These are phyloP conservation scores for Thelephora terrestris DNA, from an alignment of 1,284 basidiomycete species.

Conservation along the genomic window DNA sequence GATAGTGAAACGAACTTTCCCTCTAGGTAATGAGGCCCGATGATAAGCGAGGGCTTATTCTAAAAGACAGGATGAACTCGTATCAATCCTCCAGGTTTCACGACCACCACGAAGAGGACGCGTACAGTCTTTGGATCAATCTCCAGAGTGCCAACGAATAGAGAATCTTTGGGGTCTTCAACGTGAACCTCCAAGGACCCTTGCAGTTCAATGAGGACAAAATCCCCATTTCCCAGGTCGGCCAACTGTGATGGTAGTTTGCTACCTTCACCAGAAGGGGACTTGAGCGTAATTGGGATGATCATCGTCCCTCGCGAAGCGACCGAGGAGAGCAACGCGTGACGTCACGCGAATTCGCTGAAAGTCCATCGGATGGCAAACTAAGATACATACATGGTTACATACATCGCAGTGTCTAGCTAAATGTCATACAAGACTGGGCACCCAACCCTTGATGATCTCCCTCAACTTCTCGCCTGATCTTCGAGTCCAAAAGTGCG, in stretches of 20 bases:
- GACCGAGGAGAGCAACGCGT: too few relatives aligned
- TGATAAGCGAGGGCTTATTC: slow-evolving; percentile 70
- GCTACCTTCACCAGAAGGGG: slow-evolving; percentile 16
- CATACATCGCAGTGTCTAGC: too few relatives aligned
- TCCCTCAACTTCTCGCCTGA: slow-evolving; percentile 9
- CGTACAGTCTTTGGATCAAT: slow-evolving; percentile 32
- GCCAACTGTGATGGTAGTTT: slow-evolving; percentile 51
- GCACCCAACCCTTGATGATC: slow-evolving; percentile 11
- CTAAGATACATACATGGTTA: too few relatives aligned
- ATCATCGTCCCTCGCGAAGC: slow-evolving; percentile 13
- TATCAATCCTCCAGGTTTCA: neutral
- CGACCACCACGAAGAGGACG: neutral
- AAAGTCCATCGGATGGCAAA: too few relatives aligned
- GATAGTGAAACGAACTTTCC: slow-evolving; percentile 71
- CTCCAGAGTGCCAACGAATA: slow-evolving; percentile 52
- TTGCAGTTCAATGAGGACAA: slow-evolving; percentile 69
- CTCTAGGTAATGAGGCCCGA: slow-evolving; percentile 85
- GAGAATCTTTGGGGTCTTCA: slow-evolving; percentile 47
- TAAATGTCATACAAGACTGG: too few relatives aligned
- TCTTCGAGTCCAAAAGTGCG: slow-evolving; percentile 35
- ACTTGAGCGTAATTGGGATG: slow-evolving; percentile 17
- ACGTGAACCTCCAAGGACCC: slow-evolving; percentile 53
- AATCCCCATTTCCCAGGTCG: slow-evolving; percentile 55
- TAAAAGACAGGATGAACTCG: neutral
- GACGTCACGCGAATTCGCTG: too few relatives aligned